Evolutionary conservation across 2,329 filamentous ascomycete genomes (phyloP), one percentile per base, ranked within the genome.

Genomic region (Aspergillus luchuensis): DNA sequence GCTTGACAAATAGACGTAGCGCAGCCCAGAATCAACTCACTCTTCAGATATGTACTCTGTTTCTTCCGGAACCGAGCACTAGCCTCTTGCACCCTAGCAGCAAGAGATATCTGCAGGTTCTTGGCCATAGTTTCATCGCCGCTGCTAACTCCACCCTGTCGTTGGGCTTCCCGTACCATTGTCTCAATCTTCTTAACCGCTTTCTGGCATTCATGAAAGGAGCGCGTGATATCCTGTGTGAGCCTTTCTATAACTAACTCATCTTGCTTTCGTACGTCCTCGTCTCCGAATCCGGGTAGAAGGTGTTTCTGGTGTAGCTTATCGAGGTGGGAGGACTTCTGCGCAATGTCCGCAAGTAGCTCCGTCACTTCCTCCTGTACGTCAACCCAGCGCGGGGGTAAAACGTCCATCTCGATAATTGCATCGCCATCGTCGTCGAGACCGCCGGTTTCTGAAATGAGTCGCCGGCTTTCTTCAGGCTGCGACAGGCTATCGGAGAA

Each of bases 241-340:
- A 98, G 81, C 63, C 84, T 83, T 80, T 99, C 95, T 70, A 99
- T 99, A 73, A 96, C 89, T 54, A 86, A 81, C 79, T 98, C 95
- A 75, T 99, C 95, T 62, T 86, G 85, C 74, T 84, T 89, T 79
- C 97, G 95, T 45, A 92, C 86, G 57, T 92, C 91, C 69, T 98
- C 94, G 71, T 99, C 95, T 72, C 98, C 92, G 78, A 99, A 99
- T 28, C 94, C 93, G 0, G 95, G 95, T 13, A 99, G 84, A 47
- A 99, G 91, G 78, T 99, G 95, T 76, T 98, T 98, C 78, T 97
- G 92, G 76, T 99, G 95, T 63, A 99, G 82, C 72, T 93, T 91
- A 72, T 98, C 95, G 33, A 99, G 85, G 69, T 88, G 88, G 69
- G 91, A 88, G 67, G 92, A 91, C 79, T 96, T 92, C 62, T 87